These are phyloP conservation scores for Solanum arcanum DNA, from an alignment of 257 asterid species.

Conservation along the genomic window DNA sequence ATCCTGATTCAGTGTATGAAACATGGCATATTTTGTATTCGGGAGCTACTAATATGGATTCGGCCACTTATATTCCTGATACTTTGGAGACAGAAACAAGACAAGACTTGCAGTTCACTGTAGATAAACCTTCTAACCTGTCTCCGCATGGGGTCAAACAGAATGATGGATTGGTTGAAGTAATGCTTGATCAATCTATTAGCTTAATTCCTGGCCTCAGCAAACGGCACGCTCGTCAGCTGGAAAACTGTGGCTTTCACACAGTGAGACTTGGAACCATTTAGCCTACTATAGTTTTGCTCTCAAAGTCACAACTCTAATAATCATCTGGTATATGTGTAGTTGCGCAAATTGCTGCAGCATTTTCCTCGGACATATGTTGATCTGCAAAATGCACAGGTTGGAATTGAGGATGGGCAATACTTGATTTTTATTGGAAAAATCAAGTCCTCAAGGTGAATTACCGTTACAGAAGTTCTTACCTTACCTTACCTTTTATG, in stretches of 20 bases:
- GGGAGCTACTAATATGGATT: constrained; percentile 17
- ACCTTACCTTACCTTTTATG: neutral
- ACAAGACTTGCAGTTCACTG: constrained; percentile 20
- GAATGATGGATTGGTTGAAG: constrained; percentile 32
- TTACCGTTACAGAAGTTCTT: neutral
- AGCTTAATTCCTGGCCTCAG: constrained; percentile 55
- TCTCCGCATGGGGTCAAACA: constrained; percentile 19
- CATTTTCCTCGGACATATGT: constrained; percentile 97
- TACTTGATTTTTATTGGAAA: constrained; percentile 80
- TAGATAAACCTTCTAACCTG: constrained; percentile 18
- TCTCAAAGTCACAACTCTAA: constrained; percentile 14
- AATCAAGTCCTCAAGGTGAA: constrained; percentile 69
- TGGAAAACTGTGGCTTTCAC: constrained; percentile 71
- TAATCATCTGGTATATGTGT: constrained; percentile 23
- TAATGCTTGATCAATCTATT: constrained; percentile 56
- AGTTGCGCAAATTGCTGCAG: constrained; percentile 83
- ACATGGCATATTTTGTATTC: constrained; percentile 27
- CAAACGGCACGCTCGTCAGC: constrained; percentile 49
- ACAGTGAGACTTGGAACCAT: constrained; percentile 40
- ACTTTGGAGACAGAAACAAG: constrained; percentile 20
- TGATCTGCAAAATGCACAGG: constrained; percentile 79
- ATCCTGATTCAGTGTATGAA: constrained; percentile 27
- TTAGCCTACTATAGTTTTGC: neutral
- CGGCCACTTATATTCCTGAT: constrained; percentile 24
- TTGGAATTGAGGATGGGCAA: constrained; percentile 78